A percentile compares a stretch with the other conserved stretches of the same genome.
phyloP scores from a whole-genome alignment of 768 basidiomycete species.

The Coprinopsis sp. region DNA sequence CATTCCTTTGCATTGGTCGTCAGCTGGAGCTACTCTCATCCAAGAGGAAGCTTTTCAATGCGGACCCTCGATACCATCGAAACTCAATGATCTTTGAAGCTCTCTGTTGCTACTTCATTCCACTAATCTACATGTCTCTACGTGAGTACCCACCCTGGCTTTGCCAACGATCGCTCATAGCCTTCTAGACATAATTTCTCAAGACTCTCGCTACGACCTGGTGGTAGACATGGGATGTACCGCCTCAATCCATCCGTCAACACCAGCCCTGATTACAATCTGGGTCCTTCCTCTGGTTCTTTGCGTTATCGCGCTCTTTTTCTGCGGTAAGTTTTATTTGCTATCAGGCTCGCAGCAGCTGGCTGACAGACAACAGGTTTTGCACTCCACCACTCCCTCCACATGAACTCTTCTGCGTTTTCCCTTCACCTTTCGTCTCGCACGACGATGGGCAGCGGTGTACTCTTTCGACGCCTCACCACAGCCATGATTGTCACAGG shows the following conservation, averaged over 20 bases:
- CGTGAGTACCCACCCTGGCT: slow-evolving; percentile 36
- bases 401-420: slow-evolving; percentile 21
- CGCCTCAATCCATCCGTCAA: slow-evolving; percentile 41
- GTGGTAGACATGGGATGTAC: slow-evolving; percentile 52
- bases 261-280: slow-evolving; percentile 37
- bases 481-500: slow-evolving; percentile 41
- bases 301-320: slow-evolving; percentile 35
- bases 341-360: background rate
- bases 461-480: slow-evolving; percentile 55
- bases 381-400: slow-evolving; percentile 29
- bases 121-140: slow-evolving; percentile 52
- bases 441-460: slow-evolving; percentile 36
- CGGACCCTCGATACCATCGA: slow-evolving; percentile 30
- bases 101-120: slow-evolving; percentile 48
- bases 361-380: slow-evolving; percentile 20
- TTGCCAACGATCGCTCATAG: slow-evolving; percentile 1
- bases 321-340: slow-evolving; percentile 35
- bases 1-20: slow-evolving; percentile 52
- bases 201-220: slow-evolving; percentile 62
- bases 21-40: slow-evolving; percentile 54
- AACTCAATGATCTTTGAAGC: slow-evolving; percentile 42
- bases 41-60: slow-evolving; percentile 28
- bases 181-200: slow-evolving; percentile 46
- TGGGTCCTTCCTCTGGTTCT: slow-evolving; percentile 44
- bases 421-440: slow-evolving; percentile 35